These are phyloP conservation scores for Gloeostereum incarnatum DNA, from an alignment of 768 basidiomycete genomes.

Conservation along the genomic window DNA sequence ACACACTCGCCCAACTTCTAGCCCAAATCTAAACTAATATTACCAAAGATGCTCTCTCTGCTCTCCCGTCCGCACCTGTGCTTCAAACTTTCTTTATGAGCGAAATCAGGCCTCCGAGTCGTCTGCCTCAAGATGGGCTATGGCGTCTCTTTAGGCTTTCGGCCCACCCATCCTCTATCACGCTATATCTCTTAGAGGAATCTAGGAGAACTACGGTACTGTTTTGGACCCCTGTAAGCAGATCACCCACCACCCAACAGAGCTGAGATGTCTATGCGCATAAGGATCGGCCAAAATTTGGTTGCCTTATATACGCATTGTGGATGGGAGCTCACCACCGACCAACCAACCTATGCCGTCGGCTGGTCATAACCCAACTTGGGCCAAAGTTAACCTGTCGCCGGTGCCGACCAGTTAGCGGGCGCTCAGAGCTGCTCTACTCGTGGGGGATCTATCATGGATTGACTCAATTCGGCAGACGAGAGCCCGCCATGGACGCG, in stretches of 20 bases:
- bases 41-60: constrained; percentile 37
- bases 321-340: too few species aligned
- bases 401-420: too few species aligned
- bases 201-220: constrained; percentile 55
- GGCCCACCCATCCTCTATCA: constrained; percentile 70
- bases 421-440: too few species aligned
- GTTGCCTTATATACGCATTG: too few species aligned
- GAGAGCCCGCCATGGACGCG: too few species aligned
- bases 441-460: too few species aligned
- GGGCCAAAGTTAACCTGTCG: too few species aligned
- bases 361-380: too few species aligned
- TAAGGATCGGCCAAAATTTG: too few species aligned
- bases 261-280: constrained; percentile 67
- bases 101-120: constrained; percentile 88
- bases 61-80: constrained; percentile 21
- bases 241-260: constrained; percentile 69
- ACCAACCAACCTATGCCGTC: too few species aligned
- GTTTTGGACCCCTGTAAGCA: constrained; percentile 54
- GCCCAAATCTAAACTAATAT: constrained; percentile 86
- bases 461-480: too few species aligned
- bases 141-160: constrained; percentile 71
- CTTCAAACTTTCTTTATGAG: constrained; percentile 39
- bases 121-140: constrained; percentile 66
- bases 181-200: constrained; percentile 94
- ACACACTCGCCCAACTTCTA: constrained; percentile 49